A percentile compares a stretch with the other conserved stretches of the same genome.
phyloP scores from a whole-genome alignment of 1,284 basidiomycete species.

The Moniliophthora roreri region DNA sequence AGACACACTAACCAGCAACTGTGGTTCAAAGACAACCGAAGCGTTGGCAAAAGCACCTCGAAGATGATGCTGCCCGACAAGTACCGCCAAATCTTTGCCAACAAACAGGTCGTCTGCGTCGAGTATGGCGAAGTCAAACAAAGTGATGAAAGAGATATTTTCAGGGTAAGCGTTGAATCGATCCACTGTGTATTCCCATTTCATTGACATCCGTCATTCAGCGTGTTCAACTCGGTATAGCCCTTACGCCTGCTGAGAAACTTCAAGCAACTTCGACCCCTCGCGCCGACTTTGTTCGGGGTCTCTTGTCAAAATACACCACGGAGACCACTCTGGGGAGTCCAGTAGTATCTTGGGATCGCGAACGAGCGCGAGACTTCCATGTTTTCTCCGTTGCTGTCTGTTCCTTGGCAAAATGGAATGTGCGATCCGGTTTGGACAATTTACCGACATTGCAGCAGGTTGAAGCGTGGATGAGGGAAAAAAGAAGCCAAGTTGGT shows the following conservation, averaged over 20 bases:
- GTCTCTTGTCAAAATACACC: background rate
- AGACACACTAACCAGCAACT: background rate
- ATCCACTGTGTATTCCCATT: background rate
- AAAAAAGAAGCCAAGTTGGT: background rate
- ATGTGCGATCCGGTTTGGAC: background rate
- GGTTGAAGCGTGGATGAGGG: background rate
- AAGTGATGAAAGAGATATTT: background rate
- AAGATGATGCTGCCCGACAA: background rate
- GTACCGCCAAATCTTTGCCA: background rate
- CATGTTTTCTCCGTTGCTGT: background rate
- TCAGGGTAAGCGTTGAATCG: background rate
- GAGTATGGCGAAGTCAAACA: background rate
- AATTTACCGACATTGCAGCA: background rate
- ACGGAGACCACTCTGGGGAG: background rate
- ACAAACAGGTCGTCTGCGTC: constrained; percentile 3
- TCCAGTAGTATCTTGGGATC: background rate
- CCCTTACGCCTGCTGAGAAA: background rate
- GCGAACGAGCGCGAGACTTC: background rate
- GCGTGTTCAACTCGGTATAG: constrained; percentile 1
- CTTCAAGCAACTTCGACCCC: constrained; percentile 1
- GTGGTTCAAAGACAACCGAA: background rate
- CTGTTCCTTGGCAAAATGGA: background rate
- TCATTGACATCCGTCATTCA: background rate
- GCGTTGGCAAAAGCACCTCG: background rate
- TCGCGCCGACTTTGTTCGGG: background rate